Conservation (phyloP, 1,284 basidiomycete species). For the Takashimella tepidaria region DNA sequence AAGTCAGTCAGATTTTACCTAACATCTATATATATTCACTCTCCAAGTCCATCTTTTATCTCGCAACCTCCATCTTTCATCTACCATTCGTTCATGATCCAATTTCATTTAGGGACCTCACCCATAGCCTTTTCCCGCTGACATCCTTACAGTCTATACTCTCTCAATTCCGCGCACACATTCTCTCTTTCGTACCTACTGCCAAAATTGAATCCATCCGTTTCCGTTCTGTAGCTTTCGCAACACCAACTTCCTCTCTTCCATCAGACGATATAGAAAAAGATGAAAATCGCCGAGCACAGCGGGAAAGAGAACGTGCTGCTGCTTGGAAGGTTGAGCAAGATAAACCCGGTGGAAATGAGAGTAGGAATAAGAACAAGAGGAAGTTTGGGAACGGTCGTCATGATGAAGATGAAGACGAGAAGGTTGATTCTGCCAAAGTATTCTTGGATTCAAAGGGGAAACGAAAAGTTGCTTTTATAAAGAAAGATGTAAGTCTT, state of each 20-base stretch:
- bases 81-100: too few species aligned
- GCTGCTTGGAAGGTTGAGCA: constrained; percentile 59
- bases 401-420: constrained; percentile 42
- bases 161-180: constrained; percentile 67
- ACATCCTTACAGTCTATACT: constrained; percentile 41
- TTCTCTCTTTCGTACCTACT: constrained; percentile 54
- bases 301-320: constrained; percentile 50
- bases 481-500: constrained; percentile 65
- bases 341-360: constrained; percentile 54
- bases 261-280: constrained; percentile 45
- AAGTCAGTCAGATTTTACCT: constrained; percentile 52
- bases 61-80: too few species aligned
- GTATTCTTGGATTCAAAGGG: constrained; percentile 70
- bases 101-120: too few species aligned
- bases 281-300: constrained; percentile 37
- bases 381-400: constrained; percentile 39
- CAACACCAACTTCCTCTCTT: constrained; percentile 64
- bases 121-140: too few species aligned
- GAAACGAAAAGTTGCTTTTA: constrained; percentile 92
- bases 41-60: too few species aligned
- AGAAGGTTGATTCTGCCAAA: constrained; percentile 40
- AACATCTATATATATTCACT: neutral
- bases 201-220: constrained; percentile 70
- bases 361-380: neutral
- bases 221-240: constrained; percentile 84